Evolutionary conservation across 169 alveolate genomes (phyloP), one percentile per base, ranked within the genome.

Genomic region (Plasmodium falciparum): DNA sequence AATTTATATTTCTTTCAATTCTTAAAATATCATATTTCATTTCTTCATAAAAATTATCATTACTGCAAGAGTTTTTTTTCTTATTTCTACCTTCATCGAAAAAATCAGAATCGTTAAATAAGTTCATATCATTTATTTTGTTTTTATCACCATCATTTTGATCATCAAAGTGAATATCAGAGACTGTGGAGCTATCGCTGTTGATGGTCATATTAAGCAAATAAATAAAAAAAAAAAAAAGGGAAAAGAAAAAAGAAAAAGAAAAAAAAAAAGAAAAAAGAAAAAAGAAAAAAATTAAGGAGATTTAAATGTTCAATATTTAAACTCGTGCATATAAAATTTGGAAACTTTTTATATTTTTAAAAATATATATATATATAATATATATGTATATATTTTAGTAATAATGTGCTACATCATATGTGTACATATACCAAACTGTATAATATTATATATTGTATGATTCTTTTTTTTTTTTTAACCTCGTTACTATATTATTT

Each of bases 1-100:
- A 67, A 71, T 80, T 80, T 69, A 80, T 80, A 43, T 67, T 80
- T 33, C 90, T 67, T 69, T 80, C 90, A 54, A 80, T 80, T 69
- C 90, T 54, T 61, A 80, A 20, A 26, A 80, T 52, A 22, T 80
- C 90, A 45, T 67, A 52, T 80, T 62, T 80, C 43, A 80, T 45
- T 17, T 80, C 90, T 67, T 80, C 54, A 59, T 80, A 80, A 45
- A 58, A 67, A 72, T 80, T 80, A 5, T 56, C 69, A 39, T 7
- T 39, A 39, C 47, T 39, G 47, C 47, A 39, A 13, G 63, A 22
- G 7, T 66, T 73, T 39, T 17, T 33, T 33, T 59, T 74, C 12
- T 74, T 63, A 50, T 63, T 71, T 45, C n/a, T 65, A 17, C 20
- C 9, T 67, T 80, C 80, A 3, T 80, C 90, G 6, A 67, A 43